Base-by-base conservation (phyloP, 2,329 filamentous ascomycete species). In the Ophiocordyceps robertsii region DNA sequence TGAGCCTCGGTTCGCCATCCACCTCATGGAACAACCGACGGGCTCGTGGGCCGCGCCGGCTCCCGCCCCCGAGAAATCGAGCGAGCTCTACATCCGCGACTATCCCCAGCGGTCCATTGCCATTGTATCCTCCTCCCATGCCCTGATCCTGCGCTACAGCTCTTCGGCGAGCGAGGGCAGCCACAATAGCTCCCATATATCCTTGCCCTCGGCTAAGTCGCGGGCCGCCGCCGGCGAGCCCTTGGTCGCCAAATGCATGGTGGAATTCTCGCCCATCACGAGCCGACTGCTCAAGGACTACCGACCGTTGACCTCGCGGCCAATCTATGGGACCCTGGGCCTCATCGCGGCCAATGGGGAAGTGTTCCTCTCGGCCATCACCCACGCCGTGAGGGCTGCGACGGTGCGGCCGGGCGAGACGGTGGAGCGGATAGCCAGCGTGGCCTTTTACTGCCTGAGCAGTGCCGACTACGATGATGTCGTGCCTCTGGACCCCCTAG, bases 381-480 rank as follows among this genome's bases (percentile, higher is more conserved):
- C 84, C 27, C 77, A 80, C 38, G 83, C 86, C 32, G 73, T 77
- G 17, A 78, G 81, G 47, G 87, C 89, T 6, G 90, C 89, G 14
- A 87, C 78, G 1, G 73, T 95, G 39, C 74, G 88, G 39, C 88
- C 88, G 0, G 86, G 86, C 38, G 90, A 96, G 68, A 90, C 83
- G 4, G 82, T 95, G 21, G 84, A 92, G 64, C 80, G 81, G 60
- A 96, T 96, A 53, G 73, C 80, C 46, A 79, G 75, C 17, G 90
- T 95, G 45, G 85, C 92, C 50, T 96, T 96, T 60, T 86, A 94
- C 66, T 96, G 92, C 57, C 67, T 98, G 46, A 96, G 86, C 60
- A 84, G 82, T 53, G 71, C 82, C 35, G 80, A 87, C 50, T 95
- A 93, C 62, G 92, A 96, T 61, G 75, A 88, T 60, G 74, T 89